Conservation (phyloP, 805 yeast species). For the Candida taoyuanica region DNA sequence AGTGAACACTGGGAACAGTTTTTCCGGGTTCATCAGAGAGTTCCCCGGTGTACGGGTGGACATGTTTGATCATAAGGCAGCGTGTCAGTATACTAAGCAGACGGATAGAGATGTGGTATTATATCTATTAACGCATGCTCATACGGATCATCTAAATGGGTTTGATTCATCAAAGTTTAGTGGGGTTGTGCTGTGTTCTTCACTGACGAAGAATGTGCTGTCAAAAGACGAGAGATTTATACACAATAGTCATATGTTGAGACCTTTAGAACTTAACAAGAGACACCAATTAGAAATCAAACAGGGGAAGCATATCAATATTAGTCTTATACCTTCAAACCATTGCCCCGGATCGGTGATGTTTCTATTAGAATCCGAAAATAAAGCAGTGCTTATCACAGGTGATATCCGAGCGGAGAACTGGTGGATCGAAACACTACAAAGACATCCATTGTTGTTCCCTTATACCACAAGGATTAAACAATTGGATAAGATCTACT, state of each 20-base stretch:
- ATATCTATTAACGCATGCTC: conserved; percentile 47
- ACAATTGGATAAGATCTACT: conserved; percentile 40
- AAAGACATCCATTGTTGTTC: conserved; percentile 35
- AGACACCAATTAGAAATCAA: conserved; percentile 22
- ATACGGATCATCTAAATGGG: conserved; percentile 51
- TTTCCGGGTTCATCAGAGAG: conserved; percentile 8
- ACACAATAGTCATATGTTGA: conserved; percentile 17
- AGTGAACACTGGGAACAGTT: conserved; percentile 5
- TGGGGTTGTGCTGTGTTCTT: no score
- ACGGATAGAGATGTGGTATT: conserved; percentile 15
- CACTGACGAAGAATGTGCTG: conserved; percentile 32
- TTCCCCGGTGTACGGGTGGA: conserved; percentile 11
- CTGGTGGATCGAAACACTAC: conserved; percentile 43
- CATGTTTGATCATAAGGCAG: conserved; percentile 4
- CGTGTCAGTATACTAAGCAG: conserved; percentile 1
- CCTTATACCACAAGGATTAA: conserved; percentile 37
- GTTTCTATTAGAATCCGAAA: conserved; percentile 40
- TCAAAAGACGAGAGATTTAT: conserved; percentile 6
- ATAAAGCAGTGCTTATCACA: conserved; percentile 40
- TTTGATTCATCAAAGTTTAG: conserved; percentile 33
- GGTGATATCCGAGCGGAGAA: conserved; percentile 56
- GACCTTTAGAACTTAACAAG: conserved; percentile 12
- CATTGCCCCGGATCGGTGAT: conserved; percentile 60
- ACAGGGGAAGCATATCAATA: conserved; percentile 21
- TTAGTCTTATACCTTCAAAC: conserved; percentile 45